Conservation (phyloP, 208 protist species). For the Trypanosoma lewisi region DNA sequence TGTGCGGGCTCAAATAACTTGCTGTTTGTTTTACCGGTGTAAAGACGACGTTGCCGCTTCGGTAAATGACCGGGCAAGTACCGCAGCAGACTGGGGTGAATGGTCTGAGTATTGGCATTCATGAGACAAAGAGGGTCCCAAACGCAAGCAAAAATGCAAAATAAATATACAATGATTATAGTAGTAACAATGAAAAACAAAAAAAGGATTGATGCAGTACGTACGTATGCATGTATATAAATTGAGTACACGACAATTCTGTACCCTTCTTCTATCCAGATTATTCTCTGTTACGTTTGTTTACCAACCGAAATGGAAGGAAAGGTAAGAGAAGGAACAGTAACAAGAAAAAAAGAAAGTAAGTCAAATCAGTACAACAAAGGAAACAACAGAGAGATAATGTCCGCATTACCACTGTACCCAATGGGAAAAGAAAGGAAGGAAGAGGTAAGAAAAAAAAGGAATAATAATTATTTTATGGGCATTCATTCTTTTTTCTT, state of each 20-base stretch:
- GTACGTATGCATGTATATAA: too few species aligned
- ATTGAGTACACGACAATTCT: too few species aligned
- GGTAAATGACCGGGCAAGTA: constrained; percentile 23
- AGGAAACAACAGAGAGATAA: too few species aligned
- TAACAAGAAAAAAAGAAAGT: too few species aligned
- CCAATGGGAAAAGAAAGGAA: not conserved
- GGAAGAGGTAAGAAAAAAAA: constrained; percentile 25
- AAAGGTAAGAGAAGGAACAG: too few species aligned
- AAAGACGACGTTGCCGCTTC: constrained; percentile 7
- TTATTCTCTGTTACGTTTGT: too few species aligned
- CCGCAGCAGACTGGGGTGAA: constrained; percentile 18
- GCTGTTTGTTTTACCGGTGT: constrained; percentile 20
- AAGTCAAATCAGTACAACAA: too few species aligned
- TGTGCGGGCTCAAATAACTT: constrained; percentile 3
- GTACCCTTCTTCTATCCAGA: too few species aligned
- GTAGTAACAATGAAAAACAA: too few species aligned
- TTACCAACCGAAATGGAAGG: too few species aligned
- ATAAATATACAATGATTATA: not conserved
- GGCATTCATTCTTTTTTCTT: not conserved
- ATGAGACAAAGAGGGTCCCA: not conserved
- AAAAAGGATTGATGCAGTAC: too few species aligned
- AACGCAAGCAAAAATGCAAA: constrained; percentile 1
- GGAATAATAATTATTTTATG: constrained; percentile 9
- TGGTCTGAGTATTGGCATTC: not conserved
- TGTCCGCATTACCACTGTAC: too few species aligned